Conservation (phyloP, 2,329 filamentous ascomycete genomes). For the Phyllosticta capitalensis region DNA sequence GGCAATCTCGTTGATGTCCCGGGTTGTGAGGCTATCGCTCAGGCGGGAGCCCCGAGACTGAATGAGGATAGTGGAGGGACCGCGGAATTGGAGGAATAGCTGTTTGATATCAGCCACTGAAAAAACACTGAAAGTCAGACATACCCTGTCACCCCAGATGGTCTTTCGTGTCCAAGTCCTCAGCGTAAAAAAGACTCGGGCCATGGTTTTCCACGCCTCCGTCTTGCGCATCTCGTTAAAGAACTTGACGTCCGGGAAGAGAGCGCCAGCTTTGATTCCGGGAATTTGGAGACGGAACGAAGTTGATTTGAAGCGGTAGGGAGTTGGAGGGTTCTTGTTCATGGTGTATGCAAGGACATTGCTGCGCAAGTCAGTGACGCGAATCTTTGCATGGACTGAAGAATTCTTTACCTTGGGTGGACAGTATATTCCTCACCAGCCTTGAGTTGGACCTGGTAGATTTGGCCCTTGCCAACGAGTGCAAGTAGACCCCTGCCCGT, state of each 20-base stretch:
- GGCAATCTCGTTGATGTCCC: constrained; percentile 85
- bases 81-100: constrained; percentile 82
- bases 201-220: constrained; percentile 59
- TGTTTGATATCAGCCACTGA: constrained; percentile 30
- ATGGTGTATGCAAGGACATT: constrained; percentile 88
- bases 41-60: constrained; percentile 77
- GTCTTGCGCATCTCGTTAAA: constrained; percentile 60
- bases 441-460: constrained; percentile 74
- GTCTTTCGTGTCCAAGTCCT: constrained; percentile 70
- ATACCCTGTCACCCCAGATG: constrained; percentile 81
- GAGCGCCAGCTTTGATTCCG: constrained; percentile 48
- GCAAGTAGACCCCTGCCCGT: constrained; percentile 83
- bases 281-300: constrained; percentile 71
- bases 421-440: constrained; percentile 84
- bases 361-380: constrained; percentile 31
- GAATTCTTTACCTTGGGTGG: constrained; percentile 54
- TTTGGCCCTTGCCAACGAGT: constrained; percentile 74
- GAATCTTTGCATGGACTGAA: neutral
- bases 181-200: constrained; percentile 55
- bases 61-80: constrained; percentile 75
- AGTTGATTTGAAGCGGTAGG: constrained; percentile 79
- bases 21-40: constrained; percentile 64
- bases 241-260: constrained; percentile 63
- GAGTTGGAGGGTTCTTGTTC: constrained; percentile 60
- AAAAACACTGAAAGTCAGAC: constrained; percentile 15